Evolutionary conservation across 2,329 filamentous ascomycete genomes (phyloP).

Genomic region (Aspergillus luchuensis): DNA sequence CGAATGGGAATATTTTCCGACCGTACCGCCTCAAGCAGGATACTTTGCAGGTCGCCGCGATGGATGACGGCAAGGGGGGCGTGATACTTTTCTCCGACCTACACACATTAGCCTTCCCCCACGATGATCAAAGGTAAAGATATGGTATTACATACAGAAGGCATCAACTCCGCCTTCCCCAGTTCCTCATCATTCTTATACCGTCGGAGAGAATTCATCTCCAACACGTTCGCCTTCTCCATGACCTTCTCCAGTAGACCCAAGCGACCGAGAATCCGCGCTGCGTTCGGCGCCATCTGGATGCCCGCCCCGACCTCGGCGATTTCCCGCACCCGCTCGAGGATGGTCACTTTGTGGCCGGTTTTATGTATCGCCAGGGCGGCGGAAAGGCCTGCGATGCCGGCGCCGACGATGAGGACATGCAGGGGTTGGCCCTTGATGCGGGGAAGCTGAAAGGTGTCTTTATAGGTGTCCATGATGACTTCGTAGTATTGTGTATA

Average conservation of each 20-base stretch:
- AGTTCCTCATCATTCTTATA: not conserved
- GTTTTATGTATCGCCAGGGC: not conserved
- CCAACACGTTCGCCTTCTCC: not conserved
- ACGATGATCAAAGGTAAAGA: not conserved
- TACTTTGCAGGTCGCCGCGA: not conserved
- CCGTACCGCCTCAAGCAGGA: not conserved
- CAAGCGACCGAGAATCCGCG: not conserved
- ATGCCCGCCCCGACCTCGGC: not conserved
- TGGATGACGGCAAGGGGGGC: not conserved
- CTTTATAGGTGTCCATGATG: not conserved
- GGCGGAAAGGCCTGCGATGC: not conserved
- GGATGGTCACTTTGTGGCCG: not conserved
- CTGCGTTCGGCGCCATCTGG: not conserved
- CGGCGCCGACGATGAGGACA: not conserved
- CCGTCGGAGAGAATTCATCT: not conserved
- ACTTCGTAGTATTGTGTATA: not conserved
- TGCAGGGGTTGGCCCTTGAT: not conserved
- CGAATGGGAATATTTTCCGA: not conserved
- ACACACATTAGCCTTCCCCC: not conserved
- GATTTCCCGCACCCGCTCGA: not conserved
- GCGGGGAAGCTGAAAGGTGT: not conserved
- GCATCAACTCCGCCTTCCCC: not conserved
- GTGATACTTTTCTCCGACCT: not conserved
- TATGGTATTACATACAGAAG: not conserved
- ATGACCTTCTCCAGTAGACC: not conserved